These are phyloP conservation scores for Globisporangium okanoganense DNA, from an alignment of 352 stramenopile species.

Conservation along the genomic window DNA sequence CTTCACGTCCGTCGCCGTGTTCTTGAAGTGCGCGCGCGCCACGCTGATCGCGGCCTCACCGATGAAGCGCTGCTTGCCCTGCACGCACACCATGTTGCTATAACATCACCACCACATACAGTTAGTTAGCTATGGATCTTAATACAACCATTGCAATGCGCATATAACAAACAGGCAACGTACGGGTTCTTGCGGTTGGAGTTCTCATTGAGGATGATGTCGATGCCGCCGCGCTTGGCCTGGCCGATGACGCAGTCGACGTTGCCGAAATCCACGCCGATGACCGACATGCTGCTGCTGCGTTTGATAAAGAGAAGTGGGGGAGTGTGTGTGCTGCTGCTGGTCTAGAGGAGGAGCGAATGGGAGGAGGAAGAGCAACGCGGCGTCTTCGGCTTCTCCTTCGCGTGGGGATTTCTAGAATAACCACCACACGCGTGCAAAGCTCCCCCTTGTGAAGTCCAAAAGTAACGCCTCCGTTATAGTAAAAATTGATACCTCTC, in stretches of 20 bases:
- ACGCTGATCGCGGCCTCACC: conserved; percentile 89
- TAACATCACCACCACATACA: background rate
- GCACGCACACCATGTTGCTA: conserved; percentile 83
- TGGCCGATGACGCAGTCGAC: conserved; percentile 95
- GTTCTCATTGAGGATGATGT: conserved; percentile 99
- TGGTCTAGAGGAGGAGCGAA: background rate
- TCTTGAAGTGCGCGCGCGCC: conserved; percentile 96
- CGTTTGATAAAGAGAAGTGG: conserved; percentile 4
- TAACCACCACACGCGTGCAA: conserved; percentile 16
- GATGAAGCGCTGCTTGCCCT: conserved; percentile 93
- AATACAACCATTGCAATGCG: background rate
- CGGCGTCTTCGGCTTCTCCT: background rate
- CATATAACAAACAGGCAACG: conserved; percentile 8
- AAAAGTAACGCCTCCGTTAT: background rate
- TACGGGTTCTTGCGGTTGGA: conserved; percentile 98
- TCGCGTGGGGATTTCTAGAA: conserved; percentile 22
- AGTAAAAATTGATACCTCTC: background rate
- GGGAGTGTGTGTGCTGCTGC: conserved; percentile 3
- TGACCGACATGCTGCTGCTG: conserved; percentile 89
- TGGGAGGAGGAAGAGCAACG: background rate
- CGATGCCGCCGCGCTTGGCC: conserved; percentile 95
- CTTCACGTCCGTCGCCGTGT: conserved; percentile 97
- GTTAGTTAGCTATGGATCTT: background rate
- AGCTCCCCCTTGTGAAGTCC: conserved; percentile 4
- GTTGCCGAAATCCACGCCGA: conserved; percentile 97